phyloP scores from a whole-genome alignment of 108 stramenopile species.

The Conticribra weissflogii region DNA sequence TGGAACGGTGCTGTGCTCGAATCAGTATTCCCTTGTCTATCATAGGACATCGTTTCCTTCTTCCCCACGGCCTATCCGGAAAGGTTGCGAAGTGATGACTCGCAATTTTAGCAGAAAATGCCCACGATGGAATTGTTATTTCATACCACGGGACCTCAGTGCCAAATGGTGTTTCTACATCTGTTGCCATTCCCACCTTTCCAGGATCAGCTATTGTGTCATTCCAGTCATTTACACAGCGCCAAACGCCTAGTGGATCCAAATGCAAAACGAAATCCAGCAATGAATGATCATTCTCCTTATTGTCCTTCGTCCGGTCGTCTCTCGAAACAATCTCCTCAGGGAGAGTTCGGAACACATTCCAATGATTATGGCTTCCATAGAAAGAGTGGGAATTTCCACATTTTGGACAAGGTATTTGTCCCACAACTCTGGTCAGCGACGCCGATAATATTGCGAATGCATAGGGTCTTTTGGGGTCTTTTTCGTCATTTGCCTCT shows the following conservation, averaged over 20 bases:
- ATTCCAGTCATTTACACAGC: neutral
- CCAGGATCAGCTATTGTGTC: too few relatives aligned
- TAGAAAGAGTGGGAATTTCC: too few relatives aligned
- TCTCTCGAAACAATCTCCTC: constrained; percentile 41
- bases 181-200: too few relatives aligned
- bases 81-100: constrained; percentile 24
- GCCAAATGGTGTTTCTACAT: too few relatives aligned
- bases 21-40: constrained; percentile 47
- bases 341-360: constrained; percentile 35
- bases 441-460: too few relatives aligned
- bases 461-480: neutral
- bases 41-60: too few relatives aligned
- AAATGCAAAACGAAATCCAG: constrained; percentile 45
- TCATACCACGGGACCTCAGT: neutral
- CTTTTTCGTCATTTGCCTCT: neutral
- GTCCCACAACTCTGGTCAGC: neutral
- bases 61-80: constrained; percentile 19
- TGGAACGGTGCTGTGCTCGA: constrained; percentile 44
- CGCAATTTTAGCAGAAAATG: constrained; percentile 4
- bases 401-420: constrained; percentile 16
- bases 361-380: constrained; percentile 13
- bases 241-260: constrained; percentile 2
- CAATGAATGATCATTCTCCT: constrained; percentile 1
- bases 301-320: neutral
- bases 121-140: constrained; percentile 28